phyloP scores from a whole-genome alignment of 208 protist species.

The Leishmania turanica region DNA sequence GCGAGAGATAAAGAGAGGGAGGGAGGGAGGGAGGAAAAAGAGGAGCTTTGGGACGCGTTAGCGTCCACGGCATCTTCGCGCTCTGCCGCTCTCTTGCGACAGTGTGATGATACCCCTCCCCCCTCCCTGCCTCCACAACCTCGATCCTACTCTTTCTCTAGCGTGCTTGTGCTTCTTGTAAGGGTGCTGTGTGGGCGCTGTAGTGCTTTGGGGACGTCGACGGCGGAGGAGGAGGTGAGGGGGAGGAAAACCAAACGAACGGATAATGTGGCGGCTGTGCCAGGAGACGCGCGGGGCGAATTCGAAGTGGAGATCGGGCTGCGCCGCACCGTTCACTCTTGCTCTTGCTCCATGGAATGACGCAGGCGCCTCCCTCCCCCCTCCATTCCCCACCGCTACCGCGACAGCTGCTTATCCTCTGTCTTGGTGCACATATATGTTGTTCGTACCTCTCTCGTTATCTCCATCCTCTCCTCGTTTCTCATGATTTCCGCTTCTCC shows the following conservation, averaged over 20 bases:
- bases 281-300: neutral
- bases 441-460: neutral
- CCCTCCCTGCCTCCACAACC: neutral
- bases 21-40: neutral
- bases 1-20: neutral
- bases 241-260: neutral
- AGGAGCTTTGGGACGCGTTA: neutral
- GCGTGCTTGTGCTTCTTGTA: neutral
- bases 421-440: neutral
- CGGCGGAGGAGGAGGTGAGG: neutral
- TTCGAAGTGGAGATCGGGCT: neutral
- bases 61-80: too few species aligned
- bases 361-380: neutral
- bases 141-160: neutral
- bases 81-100: neutral
- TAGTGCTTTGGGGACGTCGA: neutral
- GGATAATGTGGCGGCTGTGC: neutral
- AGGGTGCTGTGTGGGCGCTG: neutral
- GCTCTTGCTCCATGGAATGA: neutral
- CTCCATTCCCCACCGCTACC: neutral
- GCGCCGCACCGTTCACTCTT: neutral
- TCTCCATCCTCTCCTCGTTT: neutral
- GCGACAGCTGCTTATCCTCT: neutral
- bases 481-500: neutral
- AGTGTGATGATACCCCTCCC: neutral